These are phyloP conservation scores for peach (Prunus persica) DNA, from an alignment of 306 rosid genomes.

Conservation along the genomic window DNA sequence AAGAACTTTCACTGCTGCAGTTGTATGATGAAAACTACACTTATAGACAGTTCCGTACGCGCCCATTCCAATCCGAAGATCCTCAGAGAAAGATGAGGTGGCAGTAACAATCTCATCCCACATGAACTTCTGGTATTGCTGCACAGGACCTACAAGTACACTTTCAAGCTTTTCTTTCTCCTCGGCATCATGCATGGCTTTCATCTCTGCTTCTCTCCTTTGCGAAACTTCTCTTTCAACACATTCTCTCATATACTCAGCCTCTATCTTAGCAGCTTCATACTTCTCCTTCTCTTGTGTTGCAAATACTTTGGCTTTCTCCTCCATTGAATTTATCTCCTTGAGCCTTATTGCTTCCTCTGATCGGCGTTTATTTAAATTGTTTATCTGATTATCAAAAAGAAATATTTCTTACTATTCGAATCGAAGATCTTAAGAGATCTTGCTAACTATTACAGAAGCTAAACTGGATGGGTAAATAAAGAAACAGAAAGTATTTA, in stretches of 20 bases:
- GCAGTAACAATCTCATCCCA: conserved; percentile 90
- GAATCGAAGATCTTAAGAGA: background rate
- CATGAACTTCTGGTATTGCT: conserved; percentile 49
- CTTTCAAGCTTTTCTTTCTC: conserved; percentile 69
- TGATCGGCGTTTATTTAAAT: conserved; percentile 45
- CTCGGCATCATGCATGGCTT: conserved; percentile 53
- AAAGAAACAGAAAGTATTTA: conserved; percentile 12
- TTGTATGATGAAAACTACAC: conserved; percentile 82
- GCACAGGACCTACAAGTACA: conserved; percentile 60
- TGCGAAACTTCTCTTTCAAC: conserved; percentile 69
- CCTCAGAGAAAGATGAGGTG: conserved; percentile 84
- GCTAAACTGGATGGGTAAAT: background rate
- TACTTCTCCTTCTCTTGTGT: conserved; percentile 53
- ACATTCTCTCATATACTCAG: conserved; percentile 47
- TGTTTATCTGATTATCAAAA: conserved; percentile 50
- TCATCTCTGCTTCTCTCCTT: conserved; percentile 65
- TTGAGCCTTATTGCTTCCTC: conserved; percentile 63
- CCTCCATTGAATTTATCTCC: conserved; percentile 57
- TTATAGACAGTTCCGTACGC: conserved; percentile 77
- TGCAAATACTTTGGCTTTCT: conserved; percentile 47
- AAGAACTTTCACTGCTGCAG: conserved; percentile 91
- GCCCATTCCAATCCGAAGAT: conserved; percentile 79
- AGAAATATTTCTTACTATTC: conserved; percentile 20
- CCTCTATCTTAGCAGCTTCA: conserved; percentile 63
- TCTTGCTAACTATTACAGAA: background rate